Evolutionary conservation across 306 rosid species (phyloP), one percentile per base, ranked within the genome.

Genomic region (Ormosia semicastrata): DNA sequence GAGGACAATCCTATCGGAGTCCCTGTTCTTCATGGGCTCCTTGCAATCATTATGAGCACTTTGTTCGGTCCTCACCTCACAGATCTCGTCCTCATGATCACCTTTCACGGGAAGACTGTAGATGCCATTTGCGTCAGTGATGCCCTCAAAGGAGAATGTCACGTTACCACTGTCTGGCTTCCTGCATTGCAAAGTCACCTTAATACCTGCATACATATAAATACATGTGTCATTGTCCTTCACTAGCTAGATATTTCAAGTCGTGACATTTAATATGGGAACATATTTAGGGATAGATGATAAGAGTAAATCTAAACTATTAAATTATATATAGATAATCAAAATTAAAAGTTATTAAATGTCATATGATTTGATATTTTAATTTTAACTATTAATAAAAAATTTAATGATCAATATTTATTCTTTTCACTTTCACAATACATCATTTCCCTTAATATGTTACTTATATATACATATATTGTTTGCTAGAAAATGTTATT

Each of bases 51-150:
- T 46, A 0, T 64, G 34, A 0, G 15, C 0, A 12, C 71, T 82
- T 36, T 34, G 3, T 14, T 54, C 58, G 0, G 85, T 43, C 9
- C 4, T 15, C 8, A 86, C 73, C 64, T 79, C 76, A 3, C 93
- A 89, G 0, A 71, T 15, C 76, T 89, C 89, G 1, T 87, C 86
- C 73, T 88, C 87, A 2, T 83, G 86, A 30, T 90, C 89, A 18
- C 83, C 86, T 3, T 37, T 32, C 59, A 71, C 70, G 0, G 34
- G 39, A 0, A 87, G 37, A 1, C 18, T 62, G 73, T 90, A 90
- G 0, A 9, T 1, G 8, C 93, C 91, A 9, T 78, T 63, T 29
- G 29, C 7, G 10, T 85, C 81, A 3, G 85, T 83, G 34, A 0
- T 4, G 1, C 24, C 75, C 4, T 81, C 68, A 0, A 32, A n/a